phyloP scores from a whole-genome alignment of 2,329 filamentous ascomycete genomes.

The Verruconis gallopava region DNA sequence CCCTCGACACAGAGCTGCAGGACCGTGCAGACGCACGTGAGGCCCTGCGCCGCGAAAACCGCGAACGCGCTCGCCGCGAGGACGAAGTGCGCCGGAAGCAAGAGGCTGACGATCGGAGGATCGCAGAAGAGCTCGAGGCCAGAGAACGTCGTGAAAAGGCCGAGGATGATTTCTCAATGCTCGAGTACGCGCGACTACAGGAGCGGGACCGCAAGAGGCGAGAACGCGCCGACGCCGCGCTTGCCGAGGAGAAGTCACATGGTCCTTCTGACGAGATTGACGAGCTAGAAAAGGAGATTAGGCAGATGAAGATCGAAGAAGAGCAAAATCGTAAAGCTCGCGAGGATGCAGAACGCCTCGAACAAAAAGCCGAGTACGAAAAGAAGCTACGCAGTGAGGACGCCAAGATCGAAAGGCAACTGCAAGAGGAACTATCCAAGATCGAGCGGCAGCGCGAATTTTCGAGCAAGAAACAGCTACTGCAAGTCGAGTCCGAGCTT shows the following conservation, averaged over 20 bases:
- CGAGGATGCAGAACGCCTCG: constrained; percentile 2
- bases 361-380: background rate
- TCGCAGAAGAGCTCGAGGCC: constrained; percentile 1
- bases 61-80: background rate
- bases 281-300: background rate
- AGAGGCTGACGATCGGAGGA: constrained; percentile 7
- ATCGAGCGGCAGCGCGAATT: background rate
- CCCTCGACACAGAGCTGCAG: constrained; percentile 3
- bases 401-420: background rate
- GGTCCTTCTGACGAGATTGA: background rate
- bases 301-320: background rate
- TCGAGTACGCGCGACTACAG: constrained; percentile 2
- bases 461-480: background rate
- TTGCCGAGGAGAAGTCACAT: background rate
- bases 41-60: constrained; percentile 7
- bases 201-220: constrained; percentile 1
- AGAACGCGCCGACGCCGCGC: constrained; percentile 1
- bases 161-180: constrained; percentile 6
- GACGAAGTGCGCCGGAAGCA: background rate
- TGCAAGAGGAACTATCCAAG: background rate
- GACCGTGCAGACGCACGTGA: constrained; percentile 9
- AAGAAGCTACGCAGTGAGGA: background rate
- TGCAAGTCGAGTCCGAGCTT: constrained; percentile 1
- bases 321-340: background rate
- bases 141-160: constrained; percentile 5